These are phyloP conservation scores for Trichocladium uniseriatum DNA, from an alignment of 495 filamentous ascomycete genomes.

Conservation along the genomic window DNA sequence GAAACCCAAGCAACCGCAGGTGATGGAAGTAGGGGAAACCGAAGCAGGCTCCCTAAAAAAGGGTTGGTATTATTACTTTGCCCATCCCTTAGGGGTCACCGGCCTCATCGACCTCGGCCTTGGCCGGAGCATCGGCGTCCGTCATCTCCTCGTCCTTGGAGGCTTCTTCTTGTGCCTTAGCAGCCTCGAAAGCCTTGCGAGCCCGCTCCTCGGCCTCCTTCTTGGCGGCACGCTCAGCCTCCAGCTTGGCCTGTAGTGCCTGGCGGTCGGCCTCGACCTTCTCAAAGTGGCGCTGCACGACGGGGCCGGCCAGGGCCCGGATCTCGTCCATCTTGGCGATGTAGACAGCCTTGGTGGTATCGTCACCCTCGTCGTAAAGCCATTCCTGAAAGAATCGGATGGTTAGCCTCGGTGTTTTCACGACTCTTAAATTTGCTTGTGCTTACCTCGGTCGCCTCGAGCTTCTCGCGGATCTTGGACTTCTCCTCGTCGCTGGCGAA, in stretches of 20 bases:
- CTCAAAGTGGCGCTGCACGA: constrained; percentile 90
- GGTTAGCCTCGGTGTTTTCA: no score
- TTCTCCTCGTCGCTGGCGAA: constrained; percentile 92
- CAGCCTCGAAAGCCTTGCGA: constrained; percentile 38
- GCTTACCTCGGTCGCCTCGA: constrained; percentile 73
- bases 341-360: constrained; percentile 88
- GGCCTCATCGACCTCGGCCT: constrained; percentile 36
- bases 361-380: constrained; percentile 97
- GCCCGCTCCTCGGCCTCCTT: constrained; percentile 59
- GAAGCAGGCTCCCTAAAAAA: no score
- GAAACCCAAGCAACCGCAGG: neutral
- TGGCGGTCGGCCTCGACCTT: constrained; percentile 85
- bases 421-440: neutral
- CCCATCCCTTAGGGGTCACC: constrained; percentile 14
- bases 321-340: constrained; percentile 93
- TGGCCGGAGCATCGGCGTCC: constrained; percentile 41
- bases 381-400: constrained; percentile 57
- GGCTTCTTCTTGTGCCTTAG: constrained; percentile 29
- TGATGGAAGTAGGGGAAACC: neutral
- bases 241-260: constrained; percentile 60
- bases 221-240: constrained; percentile 78
- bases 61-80: neutral
- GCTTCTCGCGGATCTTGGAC: constrained; percentile 67
- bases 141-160: constrained; percentile 49
- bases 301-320: constrained; percentile 77